Evolutionary conservation across 768 basidiomycete species (phyloP).

Genomic region (Cubamyces lactineus): DNA sequence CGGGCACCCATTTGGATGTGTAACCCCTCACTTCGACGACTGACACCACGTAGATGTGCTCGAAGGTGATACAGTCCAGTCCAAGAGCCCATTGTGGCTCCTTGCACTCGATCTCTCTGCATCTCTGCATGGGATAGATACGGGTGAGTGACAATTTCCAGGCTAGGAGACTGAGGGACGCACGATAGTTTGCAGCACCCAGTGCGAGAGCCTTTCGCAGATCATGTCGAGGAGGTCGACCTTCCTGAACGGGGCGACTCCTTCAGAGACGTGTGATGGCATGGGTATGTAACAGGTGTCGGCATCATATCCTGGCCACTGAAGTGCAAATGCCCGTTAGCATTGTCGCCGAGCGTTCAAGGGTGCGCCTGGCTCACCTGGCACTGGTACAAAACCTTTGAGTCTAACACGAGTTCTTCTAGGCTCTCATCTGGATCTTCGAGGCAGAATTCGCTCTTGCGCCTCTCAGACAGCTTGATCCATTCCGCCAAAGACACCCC

Average conservation of each 20-base stretch:
- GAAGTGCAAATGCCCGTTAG: background rate
- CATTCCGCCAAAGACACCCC: constrained; percentile 14
- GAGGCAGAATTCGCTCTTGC: constrained; percentile 1
- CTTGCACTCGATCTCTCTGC: constrained; percentile 6
- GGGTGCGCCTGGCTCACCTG: background rate
- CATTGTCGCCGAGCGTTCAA: background rate
- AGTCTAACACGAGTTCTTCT: constrained; percentile 4
- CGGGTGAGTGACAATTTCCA: background rate
- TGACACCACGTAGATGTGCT: constrained; percentile 16
- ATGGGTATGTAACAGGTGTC: constrained; percentile 9
- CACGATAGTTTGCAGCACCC: constrained; percentile 13
- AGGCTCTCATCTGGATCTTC: constrained; percentile 5
- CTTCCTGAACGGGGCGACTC: constrained; percentile 3
- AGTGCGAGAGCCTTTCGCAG: constrained; percentile 12
- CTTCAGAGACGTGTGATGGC: background rate
- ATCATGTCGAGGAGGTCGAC: constrained; percentile 19
- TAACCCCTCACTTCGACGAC: constrained; percentile 18
- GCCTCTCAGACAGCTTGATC: constrained; percentile 8
- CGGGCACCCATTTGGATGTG: constrained; percentile 21
- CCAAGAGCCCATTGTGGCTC: constrained; percentile 19
- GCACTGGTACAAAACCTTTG: constrained; percentile 9
- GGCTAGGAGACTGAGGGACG: background rate
- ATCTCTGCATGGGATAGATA: background rate
- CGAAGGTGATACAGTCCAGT: constrained; percentile 15
- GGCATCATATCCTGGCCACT: constrained; percentile 24